Percentiles rank a stretch among this genome's conserved stretches.
Conservation (phyloP, 176 grass and related monocot species). For the Carex parvula region DNA sequence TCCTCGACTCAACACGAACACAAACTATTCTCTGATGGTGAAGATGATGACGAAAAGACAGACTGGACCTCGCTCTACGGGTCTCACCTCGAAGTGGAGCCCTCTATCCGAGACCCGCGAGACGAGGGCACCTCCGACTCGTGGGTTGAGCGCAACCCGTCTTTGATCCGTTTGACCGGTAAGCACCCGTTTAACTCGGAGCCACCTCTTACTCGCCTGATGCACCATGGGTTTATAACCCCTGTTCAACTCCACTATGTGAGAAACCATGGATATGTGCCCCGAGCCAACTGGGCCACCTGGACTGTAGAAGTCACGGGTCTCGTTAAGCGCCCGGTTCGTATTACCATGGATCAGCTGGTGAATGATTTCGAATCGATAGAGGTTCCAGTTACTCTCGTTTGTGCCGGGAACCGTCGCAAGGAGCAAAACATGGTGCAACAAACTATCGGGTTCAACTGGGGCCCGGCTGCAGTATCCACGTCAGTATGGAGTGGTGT, state of each 20-base stretch:
- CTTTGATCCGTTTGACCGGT: conserved; percentile 70
- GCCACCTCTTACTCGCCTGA: conserved; percentile 63
- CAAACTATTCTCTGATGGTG: conserved; percentile 20
- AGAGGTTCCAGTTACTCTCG: conserved; percentile 64
- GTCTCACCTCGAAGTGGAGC: conserved; percentile 58
- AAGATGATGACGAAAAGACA: conserved; percentile 34
- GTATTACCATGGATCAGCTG: conserved; percentile 68
- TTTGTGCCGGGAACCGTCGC: conserved; percentile 82
- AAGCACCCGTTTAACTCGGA: conserved; percentile 93
- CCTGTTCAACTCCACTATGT: conserved; percentile 87
- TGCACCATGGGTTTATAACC: conserved; percentile 94
- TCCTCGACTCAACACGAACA: neutral
- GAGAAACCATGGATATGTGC: conserved; percentile 82
- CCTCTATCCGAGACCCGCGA: conserved; percentile 46
- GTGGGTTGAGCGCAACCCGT: conserved; percentile 73
- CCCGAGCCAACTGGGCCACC: conserved; percentile 38
- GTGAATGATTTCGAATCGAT: conserved; percentile 33
- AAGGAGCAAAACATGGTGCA: conserved; percentile 95
- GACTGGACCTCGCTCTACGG: conserved; percentile 44
- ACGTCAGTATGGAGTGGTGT: conserved; percentile 77
- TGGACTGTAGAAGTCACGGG: conserved; percentile 75
- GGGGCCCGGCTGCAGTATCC: conserved; percentile 65
- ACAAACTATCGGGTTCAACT: conserved; percentile 84
- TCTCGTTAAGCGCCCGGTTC: conserved; percentile 38
- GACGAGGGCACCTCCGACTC: conserved; percentile 76